Evolutionary conservation across 192 early-diverging fungal genomes (phyloP).

Genomic region (Spinellus fusiger): DNA sequence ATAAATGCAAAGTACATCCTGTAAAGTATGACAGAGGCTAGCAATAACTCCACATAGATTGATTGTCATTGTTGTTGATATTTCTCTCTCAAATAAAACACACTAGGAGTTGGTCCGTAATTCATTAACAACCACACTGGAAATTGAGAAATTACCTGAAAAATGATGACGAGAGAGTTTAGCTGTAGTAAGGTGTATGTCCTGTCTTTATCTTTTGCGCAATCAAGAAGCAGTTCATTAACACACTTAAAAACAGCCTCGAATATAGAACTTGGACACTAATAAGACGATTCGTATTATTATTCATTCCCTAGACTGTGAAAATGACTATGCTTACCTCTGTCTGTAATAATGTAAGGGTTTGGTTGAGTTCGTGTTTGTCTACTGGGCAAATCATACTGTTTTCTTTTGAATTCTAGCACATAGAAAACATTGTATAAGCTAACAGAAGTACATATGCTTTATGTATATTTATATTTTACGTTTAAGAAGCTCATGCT

Average conservation of each 20-base stretch:
- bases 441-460: neutral
- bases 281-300: neutral
- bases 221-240: neutral
- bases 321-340: neutral
- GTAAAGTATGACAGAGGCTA: neutral
- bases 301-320: neutral
- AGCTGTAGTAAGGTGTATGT: neutral
- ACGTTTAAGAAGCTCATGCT: slow-evolving; percentile 9
- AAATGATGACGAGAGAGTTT: slow-evolving; percentile 5
- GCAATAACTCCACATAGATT: slow-evolving; percentile 4
- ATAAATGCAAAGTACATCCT: neutral
- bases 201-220: slow-evolving; percentile 1
- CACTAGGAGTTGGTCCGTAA: neutral
- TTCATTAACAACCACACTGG: neutral
- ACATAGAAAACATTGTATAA: too few relatives aligned
- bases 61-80: neutral
- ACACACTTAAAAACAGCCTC: neutral
- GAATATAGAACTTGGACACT: neutral
- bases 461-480: neutral
- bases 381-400: slow-evolving; percentile 1
- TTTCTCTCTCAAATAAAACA: neutral
- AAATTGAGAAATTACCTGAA: slow-evolving; percentile 7
- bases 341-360: neutral
- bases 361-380: neutral
- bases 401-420: neutral